Conservation (phyloP, 2,329 filamentous ascomycete genomes). For the Trichophyton equinum region DNA sequence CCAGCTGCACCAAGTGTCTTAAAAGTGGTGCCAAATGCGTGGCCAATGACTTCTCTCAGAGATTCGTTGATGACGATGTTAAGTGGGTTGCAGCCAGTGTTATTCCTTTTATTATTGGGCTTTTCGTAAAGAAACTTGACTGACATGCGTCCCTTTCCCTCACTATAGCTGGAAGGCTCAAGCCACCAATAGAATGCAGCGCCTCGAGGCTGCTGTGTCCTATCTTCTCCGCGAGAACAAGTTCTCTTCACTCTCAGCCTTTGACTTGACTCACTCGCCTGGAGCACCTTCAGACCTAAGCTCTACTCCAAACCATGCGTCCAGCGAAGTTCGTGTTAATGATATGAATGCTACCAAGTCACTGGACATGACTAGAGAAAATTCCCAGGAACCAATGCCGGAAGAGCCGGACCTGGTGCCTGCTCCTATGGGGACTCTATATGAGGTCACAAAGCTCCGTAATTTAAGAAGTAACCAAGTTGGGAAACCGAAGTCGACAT, state of each 20-base stretch:
- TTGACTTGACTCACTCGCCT: neutral
- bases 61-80: conserved; percentile 42
- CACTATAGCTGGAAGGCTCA: conserved; percentile 34
- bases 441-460: conserved; percentile 42
- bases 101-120: neutral
- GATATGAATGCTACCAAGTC: conserved; percentile 10
- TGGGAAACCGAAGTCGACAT: conserved; percentile 26
- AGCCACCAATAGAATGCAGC: conserved; percentile 30
- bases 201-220: conserved; percentile 35
- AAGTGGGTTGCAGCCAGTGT: conserved; percentile 28
- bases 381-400: conserved; percentile 32
- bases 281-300: conserved; percentile 15
- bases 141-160: neutral
- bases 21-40: conserved; percentile 41
- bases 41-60: conserved; percentile 45
- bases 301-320: neutral
- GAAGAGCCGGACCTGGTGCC: conserved; percentile 35
- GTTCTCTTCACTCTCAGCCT: conserved; percentile 26
- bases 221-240: conserved; percentile 34
- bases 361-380: conserved; percentile 36
- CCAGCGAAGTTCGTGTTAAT: neutral
- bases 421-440: conserved; percentile 42
- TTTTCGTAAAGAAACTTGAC: neutral
- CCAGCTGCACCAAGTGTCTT: conserved; percentile 38
- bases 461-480: conserved; percentile 29